A percentile compares a stretch with the other conserved stretches of the same genome.
Conservation (phyloP, 2,329 filamentous ascomycete species). For the Penicillium glabrum region DNA sequence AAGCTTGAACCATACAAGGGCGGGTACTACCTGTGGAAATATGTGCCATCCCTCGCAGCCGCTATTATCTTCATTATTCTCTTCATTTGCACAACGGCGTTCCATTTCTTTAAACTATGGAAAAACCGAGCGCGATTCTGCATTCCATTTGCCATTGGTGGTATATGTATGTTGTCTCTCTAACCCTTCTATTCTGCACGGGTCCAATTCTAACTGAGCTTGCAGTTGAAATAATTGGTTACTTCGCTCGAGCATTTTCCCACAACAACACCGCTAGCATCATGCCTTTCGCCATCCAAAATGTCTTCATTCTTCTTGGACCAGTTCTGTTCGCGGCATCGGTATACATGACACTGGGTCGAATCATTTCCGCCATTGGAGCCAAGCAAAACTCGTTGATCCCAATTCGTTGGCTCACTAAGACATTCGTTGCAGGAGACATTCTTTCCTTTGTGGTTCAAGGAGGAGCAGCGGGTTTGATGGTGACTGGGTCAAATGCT, state of each 20-base stretch:
- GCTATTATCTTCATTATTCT: slow-evolving; percentile 24
- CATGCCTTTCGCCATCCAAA: not conserved
- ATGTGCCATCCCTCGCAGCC: slow-evolving; percentile 26
- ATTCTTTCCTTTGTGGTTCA: not conserved
- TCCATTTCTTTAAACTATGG: slow-evolving; percentile 25
- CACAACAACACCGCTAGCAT: not conserved
- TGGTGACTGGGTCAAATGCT: too few species aligned
- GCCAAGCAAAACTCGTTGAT: not conserved
- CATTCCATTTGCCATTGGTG: slow-evolving; percentile 33
- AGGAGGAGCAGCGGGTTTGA: not conserved
- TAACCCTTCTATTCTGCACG: too few species aligned
- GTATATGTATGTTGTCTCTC: slow-evolving; percentile 30
- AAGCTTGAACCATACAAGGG: too few species aligned
- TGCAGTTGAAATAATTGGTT: not conserved
- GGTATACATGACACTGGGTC: slow-evolving; percentile 2
- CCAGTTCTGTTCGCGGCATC: not conserved
- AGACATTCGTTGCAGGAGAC: slow-evolving; percentile 3
- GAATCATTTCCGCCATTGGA: not conserved
- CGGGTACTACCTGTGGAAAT: not conserved
- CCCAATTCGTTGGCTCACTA: not conserved
- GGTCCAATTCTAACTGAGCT: too few species aligned
- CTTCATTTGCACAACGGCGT: slow-evolving; percentile 17
- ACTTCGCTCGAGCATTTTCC: not conserved
- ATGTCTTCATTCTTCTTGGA: not conserved
- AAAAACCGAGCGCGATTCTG: slow-evolving; percentile 27